Percentiles rank a stretch among this genome's conserved stretches.
These are phyloP conservation scores for Blastomyces gilchristii DNA, from an alignment of 2,329 filamentous ascomycete species.

Conservation along the genomic window DNA sequence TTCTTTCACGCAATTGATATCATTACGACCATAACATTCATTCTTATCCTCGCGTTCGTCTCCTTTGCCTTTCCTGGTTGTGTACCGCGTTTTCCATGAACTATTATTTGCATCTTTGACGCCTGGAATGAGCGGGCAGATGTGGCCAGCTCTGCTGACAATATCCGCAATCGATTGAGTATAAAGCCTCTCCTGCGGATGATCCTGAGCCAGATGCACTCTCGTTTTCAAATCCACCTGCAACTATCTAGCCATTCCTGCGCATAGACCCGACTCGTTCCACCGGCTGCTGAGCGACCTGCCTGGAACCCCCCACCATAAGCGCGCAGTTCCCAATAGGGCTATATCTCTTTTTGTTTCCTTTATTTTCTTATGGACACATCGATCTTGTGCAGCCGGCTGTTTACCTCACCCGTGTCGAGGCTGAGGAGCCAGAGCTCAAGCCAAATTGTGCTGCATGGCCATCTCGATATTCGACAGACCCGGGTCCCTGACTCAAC, in stretches of 20 bases:
- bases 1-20: constrained; percentile 5
- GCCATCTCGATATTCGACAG: constrained; percentile 34
- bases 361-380: constrained; percentile 27
- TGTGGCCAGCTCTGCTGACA: not conserved
- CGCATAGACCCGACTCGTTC: constrained; percentile 5
- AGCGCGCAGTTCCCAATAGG: not conserved
- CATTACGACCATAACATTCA: not conserved
- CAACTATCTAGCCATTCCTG: not conserved
- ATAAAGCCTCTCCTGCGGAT: constrained; percentile 3
- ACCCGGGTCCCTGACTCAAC: constrained; percentile 28
- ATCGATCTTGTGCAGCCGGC: constrained; percentile 24
- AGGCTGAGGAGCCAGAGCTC: constrained; percentile 22
- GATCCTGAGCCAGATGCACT: constrained; percentile 3
- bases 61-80: not conserved
- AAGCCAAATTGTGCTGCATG: constrained; percentile 28
- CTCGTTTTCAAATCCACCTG: not conserved
- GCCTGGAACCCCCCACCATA: not conserved
- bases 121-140: constrained; percentile 1
- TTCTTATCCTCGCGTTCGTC: not conserved
- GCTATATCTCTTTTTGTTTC: not conserved
- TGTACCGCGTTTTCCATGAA: not conserved
- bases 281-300: not conserved
- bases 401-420: constrained; percentile 26
- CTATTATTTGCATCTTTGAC: not conserved
- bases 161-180: constrained; percentile 3